These are phyloP conservation scores for Cordyceps militaris DNA, from an alignment of 2,329 filamentous ascomycete genomes.

Conservation along the genomic window DNA sequence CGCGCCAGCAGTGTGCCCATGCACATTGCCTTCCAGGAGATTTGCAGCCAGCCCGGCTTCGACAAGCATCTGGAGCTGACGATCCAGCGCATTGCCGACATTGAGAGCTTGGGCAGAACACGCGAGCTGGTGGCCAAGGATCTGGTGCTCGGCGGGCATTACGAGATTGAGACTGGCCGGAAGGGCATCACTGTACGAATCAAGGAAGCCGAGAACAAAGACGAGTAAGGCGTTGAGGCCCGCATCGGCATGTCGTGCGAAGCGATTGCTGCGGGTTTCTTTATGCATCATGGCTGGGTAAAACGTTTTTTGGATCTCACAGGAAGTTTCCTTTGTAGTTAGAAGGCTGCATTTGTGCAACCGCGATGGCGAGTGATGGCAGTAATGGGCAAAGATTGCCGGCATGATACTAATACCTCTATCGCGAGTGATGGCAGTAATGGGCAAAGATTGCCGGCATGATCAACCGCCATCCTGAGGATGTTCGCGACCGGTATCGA, in stretches of 20 bases:
- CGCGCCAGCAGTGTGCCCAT: conserved; percentile 93
- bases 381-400: too few relatives aligned
- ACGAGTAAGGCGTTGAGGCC: conserved; percentile 25
- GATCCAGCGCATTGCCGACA: conserved; percentile 77
- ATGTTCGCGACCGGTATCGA: conserved; percentile 63
- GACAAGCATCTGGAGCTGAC: conserved; percentile 76
- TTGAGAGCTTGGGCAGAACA: conserved; percentile 90
- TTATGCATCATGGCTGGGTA: not conserved
- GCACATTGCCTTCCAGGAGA: conserved; percentile 83
- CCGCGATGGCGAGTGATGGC: too few relatives aligned
- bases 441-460: not conserved
- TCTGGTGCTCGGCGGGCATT: conserved; percentile 76
- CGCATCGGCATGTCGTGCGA: not conserved
- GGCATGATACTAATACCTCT: too few relatives aligned
- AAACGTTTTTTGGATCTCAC: not conserved
- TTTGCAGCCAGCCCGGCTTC: conserved; percentile 72
- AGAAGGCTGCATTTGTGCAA: too few relatives aligned
- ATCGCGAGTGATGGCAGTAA: too few relatives aligned
- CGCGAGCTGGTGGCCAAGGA: conserved; percentile 94
- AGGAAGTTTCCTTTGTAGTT: not conserved
- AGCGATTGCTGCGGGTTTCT: not conserved
- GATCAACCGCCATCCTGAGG: conserved; percentile 52
- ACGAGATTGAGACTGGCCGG: conserved; percentile 49
- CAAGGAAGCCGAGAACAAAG: conserved; percentile 27
- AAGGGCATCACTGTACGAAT: conserved; percentile 37